These are phyloP conservation scores for Lepidium sativum DNA, from an alignment of 345 rosid species.

Conservation along the genomic window DNA sequence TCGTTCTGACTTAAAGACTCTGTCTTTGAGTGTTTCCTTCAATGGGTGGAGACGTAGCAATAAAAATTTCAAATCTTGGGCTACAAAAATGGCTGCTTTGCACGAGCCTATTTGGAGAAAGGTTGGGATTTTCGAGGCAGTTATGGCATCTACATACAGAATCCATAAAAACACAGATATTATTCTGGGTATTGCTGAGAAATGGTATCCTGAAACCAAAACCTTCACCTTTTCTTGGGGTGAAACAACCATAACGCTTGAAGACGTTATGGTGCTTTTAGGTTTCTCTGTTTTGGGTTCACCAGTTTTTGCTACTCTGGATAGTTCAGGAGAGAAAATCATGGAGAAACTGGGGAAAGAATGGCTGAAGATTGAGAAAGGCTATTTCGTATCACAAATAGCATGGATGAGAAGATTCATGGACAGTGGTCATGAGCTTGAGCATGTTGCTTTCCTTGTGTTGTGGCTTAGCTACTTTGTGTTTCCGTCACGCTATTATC, in stretches of 20 bases:
- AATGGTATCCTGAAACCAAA: constrained; percentile 42
- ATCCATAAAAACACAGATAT: constrained; percentile 6
- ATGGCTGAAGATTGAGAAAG: not conserved
- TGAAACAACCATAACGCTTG: constrained; percentile 43
- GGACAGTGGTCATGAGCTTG: constrained; percentile 27
- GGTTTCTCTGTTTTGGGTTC: constrained; percentile 39
- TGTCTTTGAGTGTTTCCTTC: no score
- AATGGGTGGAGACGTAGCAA: no score
- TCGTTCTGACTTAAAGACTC: no score
- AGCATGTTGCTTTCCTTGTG: constrained; percentile 39
- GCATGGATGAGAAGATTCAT: constrained; percentile 31
- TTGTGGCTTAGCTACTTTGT: constrained; percentile 34
- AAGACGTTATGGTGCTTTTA: constrained; percentile 34
- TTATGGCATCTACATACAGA: constrained; percentile 25
- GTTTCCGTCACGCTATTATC: not conserved
- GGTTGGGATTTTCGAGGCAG: constrained; percentile 41
- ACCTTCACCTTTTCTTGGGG: constrained; percentile 47
- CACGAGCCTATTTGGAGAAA: constrained; percentile 28
- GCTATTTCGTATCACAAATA: not conserved
- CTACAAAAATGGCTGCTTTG: constrained; percentile 22
- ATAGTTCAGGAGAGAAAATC: not conserved
- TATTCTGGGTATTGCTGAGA: constrained; percentile 27
- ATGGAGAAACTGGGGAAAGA: not conserved
- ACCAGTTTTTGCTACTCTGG: constrained; percentile 23
- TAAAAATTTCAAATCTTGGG: constrained; percentile 42